phyloP scores from a whole-genome alignment of 805 yeast genomes.

The Hanseniaspora nectarophila region DNA sequence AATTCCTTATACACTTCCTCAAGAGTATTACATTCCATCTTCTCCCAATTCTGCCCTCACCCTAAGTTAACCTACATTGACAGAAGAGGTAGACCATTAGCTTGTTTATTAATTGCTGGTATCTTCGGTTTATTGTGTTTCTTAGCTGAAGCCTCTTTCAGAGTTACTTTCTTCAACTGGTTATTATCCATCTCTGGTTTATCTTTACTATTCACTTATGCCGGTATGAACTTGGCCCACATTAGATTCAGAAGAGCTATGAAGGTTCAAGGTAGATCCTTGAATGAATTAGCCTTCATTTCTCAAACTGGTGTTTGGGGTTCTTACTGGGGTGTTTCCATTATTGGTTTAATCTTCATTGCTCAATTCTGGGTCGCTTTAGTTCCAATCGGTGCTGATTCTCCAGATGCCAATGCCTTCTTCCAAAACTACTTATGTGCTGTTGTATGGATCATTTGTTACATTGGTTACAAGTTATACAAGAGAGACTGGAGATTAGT shows the following conservation, averaged over 20 bases:
- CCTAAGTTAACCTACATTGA: too few species aligned
- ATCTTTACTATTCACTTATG: constrained; percentile 53
- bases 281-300: constrained; percentile 41
- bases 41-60: too few species aligned
- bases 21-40: too few species aligned
- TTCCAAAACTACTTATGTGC: constrained; percentile 44
- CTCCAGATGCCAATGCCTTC: constrained; percentile 32
- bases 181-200: too few species aligned
- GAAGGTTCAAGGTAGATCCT: constrained; percentile 40
- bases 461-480: constrained; percentile 41
- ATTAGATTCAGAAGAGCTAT: constrained; percentile 50
- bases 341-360: constrained; percentile 40
- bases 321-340: constrained; percentile 38
- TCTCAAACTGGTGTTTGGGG: constrained; percentile 45
- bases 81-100: too few species aligned
- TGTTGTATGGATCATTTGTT: constrained; percentile 34
- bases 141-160: too few species aligned
- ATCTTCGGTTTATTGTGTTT: too few species aligned
- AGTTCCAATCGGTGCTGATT: constrained; percentile 43
- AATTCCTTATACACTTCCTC: too few species aligned
- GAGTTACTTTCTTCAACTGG: too few species aligned
- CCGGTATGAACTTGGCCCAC: constrained; percentile 44
- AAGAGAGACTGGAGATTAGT: constrained; percentile 28
- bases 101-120: too few species aligned
- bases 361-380: constrained; percentile 65